Evolutionary conservation across 257 asterid species (phyloP).

Genomic region (Salvia splendens): DNA sequence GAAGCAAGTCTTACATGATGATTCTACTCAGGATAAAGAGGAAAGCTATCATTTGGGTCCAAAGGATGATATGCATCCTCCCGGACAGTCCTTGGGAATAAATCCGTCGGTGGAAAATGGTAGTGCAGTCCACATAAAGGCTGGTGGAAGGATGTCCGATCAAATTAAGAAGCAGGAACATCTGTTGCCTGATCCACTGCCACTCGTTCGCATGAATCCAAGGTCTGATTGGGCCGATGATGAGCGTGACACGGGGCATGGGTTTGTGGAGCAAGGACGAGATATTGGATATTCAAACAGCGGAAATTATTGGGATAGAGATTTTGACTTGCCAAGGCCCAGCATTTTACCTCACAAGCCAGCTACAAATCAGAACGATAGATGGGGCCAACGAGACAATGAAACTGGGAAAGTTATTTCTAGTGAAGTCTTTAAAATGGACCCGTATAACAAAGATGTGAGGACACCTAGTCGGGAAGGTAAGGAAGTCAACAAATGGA

Average conservation of each 20-base stretch:
- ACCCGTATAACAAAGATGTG: slow-evolving; percentile 49
- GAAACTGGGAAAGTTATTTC: slow-evolving; percentile 59
- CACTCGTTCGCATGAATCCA: slow-evolving; percentile 74
- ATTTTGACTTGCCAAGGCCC: slow-evolving; percentile 74
- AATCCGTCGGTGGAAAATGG: slow-evolving; percentile 49
- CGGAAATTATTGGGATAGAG: slow-evolving; percentile 77
- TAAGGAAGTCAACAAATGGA: slow-evolving; percentile 61
- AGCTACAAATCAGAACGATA: slow-evolving; percentile 50
- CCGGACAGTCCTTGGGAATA: slow-evolving; percentile 45
- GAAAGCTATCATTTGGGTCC: slow-evolving; percentile 50
- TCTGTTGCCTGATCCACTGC: slow-evolving; percentile 67
- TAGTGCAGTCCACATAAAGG: slow-evolving; percentile 42
- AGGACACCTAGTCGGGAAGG: slow-evolving; percentile 63
- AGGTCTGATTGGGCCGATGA: slow-evolving; percentile 99
- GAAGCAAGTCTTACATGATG: slow-evolving; percentile 52
- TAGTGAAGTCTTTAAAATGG: slow-evolving; percentile 58
- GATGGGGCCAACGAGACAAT: slow-evolving; percentile 61
- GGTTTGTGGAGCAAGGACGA: slow-evolving; percentile 66
- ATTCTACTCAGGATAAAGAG: slow-evolving; percentile 46
- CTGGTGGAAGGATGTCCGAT: slow-evolving; percentile 38
- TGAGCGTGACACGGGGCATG: slow-evolving; percentile 93
- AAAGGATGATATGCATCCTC: slow-evolving; percentile 47
- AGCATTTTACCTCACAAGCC: slow-evolving; percentile 65
- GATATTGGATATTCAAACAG: slow-evolving; percentile 57
- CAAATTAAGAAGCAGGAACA: slow-evolving; percentile 57